Evolutionary conservation across 805 yeast genomes (phyloP).

Genomic region (Ogataea allantospora): DNA sequence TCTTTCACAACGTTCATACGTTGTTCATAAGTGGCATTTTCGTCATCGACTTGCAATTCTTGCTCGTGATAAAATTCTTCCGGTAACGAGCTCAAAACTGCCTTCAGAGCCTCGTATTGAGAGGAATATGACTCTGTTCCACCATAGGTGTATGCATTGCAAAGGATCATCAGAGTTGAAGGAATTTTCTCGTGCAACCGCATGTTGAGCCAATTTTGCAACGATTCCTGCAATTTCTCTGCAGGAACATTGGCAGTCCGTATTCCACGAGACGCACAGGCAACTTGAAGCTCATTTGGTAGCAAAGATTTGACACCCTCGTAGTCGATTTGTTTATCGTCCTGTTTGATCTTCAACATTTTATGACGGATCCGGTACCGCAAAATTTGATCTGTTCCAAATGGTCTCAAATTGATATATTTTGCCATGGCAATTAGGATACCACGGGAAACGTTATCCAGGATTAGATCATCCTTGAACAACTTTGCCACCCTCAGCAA

Average conservation of each 20-base stretch:
- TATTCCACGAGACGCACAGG: constrained; percentile 93
- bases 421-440: constrained; percentile 90
- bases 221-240: constrained; percentile 71
- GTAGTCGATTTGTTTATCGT: constrained; percentile 85
- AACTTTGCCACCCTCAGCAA: constrained; percentile 77
- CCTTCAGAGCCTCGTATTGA: constrained; percentile 77
- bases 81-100: constrained; percentile 87
- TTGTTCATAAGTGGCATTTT: constrained; percentile 62
- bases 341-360: constrained; percentile 81
- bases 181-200: constrained; percentile 86
- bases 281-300: constrained; percentile 79
- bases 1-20: constrained; percentile 72
- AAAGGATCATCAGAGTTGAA: constrained; percentile 77
- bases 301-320: constrained; percentile 87
- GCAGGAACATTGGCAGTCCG: constrained; percentile 75
- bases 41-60: constrained; percentile 77
- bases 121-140: constrained; percentile 54
- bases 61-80: constrained; percentile 95
- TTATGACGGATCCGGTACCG: constrained; percentile 91
- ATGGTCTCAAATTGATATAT: constrained; percentile 86
- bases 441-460: constrained; percentile 88
- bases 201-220: constrained; percentile 82
- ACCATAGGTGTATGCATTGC: constrained; percentile 86
- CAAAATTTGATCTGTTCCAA: constrained; percentile 85
- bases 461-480: constrained; percentile 89